Evolutionary conservation across 1,284 basidiomycete species (phyloP).

Genomic region (Cutaneotrichosporon cavernicola): DNA sequence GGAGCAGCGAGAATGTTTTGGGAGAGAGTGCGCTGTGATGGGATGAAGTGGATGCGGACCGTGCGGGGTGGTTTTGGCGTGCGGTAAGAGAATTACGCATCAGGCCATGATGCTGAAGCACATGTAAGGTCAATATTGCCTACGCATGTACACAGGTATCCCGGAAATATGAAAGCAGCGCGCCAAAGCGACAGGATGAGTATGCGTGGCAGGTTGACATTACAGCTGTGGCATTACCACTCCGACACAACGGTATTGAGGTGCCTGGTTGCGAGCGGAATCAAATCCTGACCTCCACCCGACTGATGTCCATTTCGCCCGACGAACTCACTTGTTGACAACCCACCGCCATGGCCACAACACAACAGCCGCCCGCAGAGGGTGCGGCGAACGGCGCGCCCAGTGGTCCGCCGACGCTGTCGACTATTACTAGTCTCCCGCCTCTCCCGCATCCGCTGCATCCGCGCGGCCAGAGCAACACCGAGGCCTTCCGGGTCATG

Average conservation of each 20-base stretch:
- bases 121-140: too few species aligned
- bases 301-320: neutral
- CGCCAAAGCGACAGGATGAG: too few species aligned
- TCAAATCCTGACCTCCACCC: neutral
- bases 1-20: too few species aligned
- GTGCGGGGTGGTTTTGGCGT: too few species aligned
- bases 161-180: too few species aligned
- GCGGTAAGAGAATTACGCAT: too few species aligned
- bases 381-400: neutral
- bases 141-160: too few species aligned
- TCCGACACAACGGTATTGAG: neutral
- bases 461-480: neutral
- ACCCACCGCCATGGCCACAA: neutral
- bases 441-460: slow-evolving; percentile 10
- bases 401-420: slow-evolving; percentile 1
- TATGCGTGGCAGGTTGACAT: neutral
- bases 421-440: slow-evolving; percentile 13
- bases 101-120: too few species aligned
- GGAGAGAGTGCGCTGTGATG: too few species aligned
- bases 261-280: neutral
- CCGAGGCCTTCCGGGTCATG: slow-evolving; percentile 16
- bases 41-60: too few species aligned
- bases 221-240: too few species aligned
- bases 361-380: neutral
- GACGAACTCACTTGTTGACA: neutral